These are phyloP conservation scores for Globisporangium takayamanum DNA, from an alignment of 352 stramenopile species.

Conservation along the genomic window DNA sequence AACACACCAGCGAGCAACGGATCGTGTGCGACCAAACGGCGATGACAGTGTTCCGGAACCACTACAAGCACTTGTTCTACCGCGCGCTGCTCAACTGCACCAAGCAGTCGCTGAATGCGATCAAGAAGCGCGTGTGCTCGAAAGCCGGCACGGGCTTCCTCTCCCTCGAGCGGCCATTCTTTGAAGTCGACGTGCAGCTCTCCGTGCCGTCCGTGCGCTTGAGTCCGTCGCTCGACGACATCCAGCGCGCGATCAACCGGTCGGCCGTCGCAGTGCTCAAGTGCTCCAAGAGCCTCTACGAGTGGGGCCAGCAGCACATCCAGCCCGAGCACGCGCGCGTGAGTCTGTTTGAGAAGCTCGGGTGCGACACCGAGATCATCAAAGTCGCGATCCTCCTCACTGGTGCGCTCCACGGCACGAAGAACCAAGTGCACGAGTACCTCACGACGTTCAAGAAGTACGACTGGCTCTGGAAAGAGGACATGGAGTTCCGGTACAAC, in stretches of 20 bases:
- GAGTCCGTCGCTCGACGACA: conserved; percentile 76
- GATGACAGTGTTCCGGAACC: conserved; percentile 45
- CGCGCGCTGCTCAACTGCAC: conserved; percentile 72
- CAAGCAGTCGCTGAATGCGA: conserved; percentile 67
- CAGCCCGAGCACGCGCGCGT: conserved; percentile 38
- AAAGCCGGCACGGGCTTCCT: conserved; percentile 76
- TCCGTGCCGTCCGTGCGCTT: conserved; percentile 74
- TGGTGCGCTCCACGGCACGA: conserved; percentile 74
- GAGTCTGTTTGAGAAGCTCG: conserved; percentile 78
- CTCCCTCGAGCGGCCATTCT: conserved; percentile 81
- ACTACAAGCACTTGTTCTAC: conserved; percentile 85
- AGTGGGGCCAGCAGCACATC: conserved; percentile 73
- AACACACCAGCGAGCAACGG: conserved; percentile 5
- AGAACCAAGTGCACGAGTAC: conserved; percentile 83
- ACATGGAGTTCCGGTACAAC: conserved; percentile 83
- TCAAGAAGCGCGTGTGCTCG: conserved; percentile 81
- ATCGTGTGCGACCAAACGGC: conserved; percentile 30
- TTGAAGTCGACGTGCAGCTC: conserved; percentile 83
- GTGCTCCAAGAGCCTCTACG: conserved; percentile 74
- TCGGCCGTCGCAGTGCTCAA: conserved; percentile 72
- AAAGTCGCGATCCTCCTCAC: conserved; percentile 84
- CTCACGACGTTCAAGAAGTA: conserved; percentile 83
- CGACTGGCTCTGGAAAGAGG: conserved; percentile 88
- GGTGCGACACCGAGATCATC: conserved; percentile 85
- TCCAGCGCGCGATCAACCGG: conserved; percentile 81